Percentiles rank a stretch among this genome's conserved stretches.
phyloP scores from a whole-genome alignment of 495 filamentous ascomycete genomes.

The Neurospora sp. region DNA sequence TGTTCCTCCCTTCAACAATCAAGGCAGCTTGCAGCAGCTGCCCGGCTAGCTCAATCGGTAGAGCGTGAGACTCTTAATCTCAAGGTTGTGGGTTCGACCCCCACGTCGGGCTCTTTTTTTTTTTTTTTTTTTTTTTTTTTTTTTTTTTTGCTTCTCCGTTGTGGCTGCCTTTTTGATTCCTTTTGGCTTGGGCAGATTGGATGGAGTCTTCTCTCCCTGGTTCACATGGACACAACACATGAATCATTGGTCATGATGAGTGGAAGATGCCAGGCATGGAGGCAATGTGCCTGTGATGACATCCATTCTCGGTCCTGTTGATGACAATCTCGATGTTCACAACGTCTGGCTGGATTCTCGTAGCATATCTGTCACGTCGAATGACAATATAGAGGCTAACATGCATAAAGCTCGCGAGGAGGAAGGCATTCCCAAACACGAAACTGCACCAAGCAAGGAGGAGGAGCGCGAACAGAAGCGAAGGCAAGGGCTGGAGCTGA shows the following conservation, averaged over 20 bases:
- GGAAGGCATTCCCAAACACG: constrained; percentile 21
- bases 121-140: too few species aligned
- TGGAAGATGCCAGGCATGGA: not conserved
- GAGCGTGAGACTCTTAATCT: constrained; percentile 70
- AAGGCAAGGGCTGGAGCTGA: constrained; percentile 8
- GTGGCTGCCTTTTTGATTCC: not conserved
- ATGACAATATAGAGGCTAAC: not conserved
- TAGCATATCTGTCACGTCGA: not conserved
- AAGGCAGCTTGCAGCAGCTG: not conserved
- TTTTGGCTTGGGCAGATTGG: not conserved
- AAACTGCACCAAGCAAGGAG: constrained; percentile 21
- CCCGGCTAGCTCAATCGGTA: constrained; percentile 60
- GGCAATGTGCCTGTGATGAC: not conserved
- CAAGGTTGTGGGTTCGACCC: constrained; percentile 30
- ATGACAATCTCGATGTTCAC: not conserved
- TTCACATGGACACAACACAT: not conserved
- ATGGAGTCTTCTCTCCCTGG: too few species aligned
- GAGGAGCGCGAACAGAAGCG: constrained; percentile 23
- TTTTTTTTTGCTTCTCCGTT: not conserved
- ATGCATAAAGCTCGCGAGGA: constrained; percentile 18
- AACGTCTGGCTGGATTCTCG: not conserved
- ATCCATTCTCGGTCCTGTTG: not conserved
- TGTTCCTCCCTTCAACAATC: not conserved
- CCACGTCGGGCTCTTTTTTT: not conserved
- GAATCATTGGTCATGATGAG: not conserved